Evolutionary conservation across 306 rosid species (phyloP), one percentile per base, ranked within the genome.

Genomic region (Begonia fuchsioides): DNA sequence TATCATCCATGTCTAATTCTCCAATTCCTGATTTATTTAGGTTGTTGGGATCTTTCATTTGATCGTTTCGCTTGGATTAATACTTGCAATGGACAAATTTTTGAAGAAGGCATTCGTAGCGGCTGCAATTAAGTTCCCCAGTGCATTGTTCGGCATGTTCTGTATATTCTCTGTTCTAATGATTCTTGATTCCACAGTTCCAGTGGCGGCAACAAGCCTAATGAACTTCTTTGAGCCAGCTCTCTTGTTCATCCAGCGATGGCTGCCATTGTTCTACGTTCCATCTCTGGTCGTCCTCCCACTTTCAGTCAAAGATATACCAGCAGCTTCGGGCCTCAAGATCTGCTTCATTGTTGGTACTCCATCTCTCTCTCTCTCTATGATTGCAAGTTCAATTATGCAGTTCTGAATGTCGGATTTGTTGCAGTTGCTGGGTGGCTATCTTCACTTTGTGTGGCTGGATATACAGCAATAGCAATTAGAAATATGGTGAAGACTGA

Each of bases 131-230:
- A 79, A 72, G 74, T 90, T 90, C 61, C 94, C 97, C 1, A 84
- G 97, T 55, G 94, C 97, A 1, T 73, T 90, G 66, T 90, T 90
- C 43, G 95, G 97, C 39, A 90, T 90, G 97, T 90, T 90, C 52
- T 90, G 94, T 70, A 90, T 84, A 40, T 90, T 84, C 68, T 74
- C 94, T 4, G 61, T 77, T 68, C 66, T 90, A 17, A 46, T 73
- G 13, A 53, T 65, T 70, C 83, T 90, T 16, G 95, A 90, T 57
- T 57, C 76, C 43, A 79, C 82, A 20, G 64, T 76, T 46, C 92
- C 95, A 0, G 53, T 76, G 32, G 84, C 81, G 12, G 95, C 94
- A 1, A 56, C 56, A 6, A 68, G 79, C 61, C 57, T 84, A 74
- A 51, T 76, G 81, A 67, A 61, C 51, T 90, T 84, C 78, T 90